Conservation (phyloP, 345 rosid genomes). For the Jatropha curcas region DNA sequence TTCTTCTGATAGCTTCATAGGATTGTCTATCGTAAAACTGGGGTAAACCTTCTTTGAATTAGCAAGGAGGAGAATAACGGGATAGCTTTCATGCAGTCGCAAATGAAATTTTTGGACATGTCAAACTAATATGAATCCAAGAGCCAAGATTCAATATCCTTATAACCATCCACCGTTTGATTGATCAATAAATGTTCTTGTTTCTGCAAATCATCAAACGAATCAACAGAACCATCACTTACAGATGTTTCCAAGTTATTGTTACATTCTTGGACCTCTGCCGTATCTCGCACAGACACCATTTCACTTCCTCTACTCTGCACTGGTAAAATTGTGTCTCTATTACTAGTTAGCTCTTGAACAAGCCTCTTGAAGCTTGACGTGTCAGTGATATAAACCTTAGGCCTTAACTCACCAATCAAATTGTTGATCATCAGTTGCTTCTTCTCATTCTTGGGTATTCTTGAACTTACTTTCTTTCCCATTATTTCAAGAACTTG, state of each 20-base stretch:
- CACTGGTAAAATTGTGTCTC: not conserved
- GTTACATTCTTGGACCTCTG: not conserved
- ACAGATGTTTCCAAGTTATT: not conserved
- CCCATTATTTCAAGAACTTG: constrained; percentile 21
- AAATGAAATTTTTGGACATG: too few species aligned
- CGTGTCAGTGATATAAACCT: constrained; percentile 49
- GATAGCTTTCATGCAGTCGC: too few species aligned
- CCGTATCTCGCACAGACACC: not conserved
- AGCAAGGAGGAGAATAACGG: too few species aligned
- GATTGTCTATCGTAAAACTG: too few species aligned
- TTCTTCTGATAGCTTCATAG: too few species aligned
- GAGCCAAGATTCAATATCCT: constrained; percentile 1
- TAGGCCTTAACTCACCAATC: constrained; percentile 39
- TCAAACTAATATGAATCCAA: not conserved
- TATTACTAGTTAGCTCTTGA: constrained; percentile 49
- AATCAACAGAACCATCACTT: not conserved
- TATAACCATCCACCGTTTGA: not conserved
- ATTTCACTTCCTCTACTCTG: not conserved
- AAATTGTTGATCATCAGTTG: constrained; percentile 8
- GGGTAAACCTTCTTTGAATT: too few species aligned
- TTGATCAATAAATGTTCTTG: not conserved
- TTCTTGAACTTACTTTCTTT: constrained; percentile 31
- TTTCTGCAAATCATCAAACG: not conserved
- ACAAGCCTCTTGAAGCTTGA: constrained; percentile 50
- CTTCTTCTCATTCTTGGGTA: constrained; percentile 31